phyloP scores from a whole-genome alignment of 1,139 yeast genomes.

The Meyerozyma elateridarum region DNA sequence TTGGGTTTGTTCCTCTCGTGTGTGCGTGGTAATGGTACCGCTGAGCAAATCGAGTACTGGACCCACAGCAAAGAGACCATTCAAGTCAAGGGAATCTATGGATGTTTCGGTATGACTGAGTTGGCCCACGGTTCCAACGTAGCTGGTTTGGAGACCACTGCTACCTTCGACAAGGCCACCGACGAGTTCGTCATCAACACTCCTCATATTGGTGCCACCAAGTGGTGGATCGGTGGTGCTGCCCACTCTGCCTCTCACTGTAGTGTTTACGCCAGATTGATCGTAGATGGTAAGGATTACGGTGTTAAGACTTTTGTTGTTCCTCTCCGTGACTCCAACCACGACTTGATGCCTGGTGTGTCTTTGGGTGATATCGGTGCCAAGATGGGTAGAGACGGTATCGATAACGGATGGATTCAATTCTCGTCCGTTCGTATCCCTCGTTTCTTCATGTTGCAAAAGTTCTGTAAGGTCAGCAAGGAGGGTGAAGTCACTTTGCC shows the following conservation, averaged over 20 bases:
- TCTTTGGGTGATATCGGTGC: conserved; percentile 45
- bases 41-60: conserved; percentile 33
- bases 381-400: conserved; percentile 48
- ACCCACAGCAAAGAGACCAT: conserved; percentile 34
- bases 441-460: conserved; percentile 44
- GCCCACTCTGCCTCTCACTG: conserved; percentile 48
- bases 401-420: conserved; percentile 50
- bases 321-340: conserved; percentile 43
- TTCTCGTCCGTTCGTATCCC: conserved; percentile 43
- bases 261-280: conserved; percentile 39
- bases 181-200: conserved; percentile 44
- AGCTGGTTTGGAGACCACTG: conserved; percentile 44
- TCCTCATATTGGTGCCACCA: conserved; percentile 47
- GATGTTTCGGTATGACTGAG: conserved; percentile 49
- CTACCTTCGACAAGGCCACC: conserved; percentile 35
- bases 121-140: conserved; percentile 48
- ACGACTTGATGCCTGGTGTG: conserved; percentile 41
- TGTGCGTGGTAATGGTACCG: conserved; percentile 28
- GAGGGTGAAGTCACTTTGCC: conserved; percentile 41
- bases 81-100: conserved; percentile 34
- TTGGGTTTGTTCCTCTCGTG: conserved; percentile 28
- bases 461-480: conserved; percentile 39
- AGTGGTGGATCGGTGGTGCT: conserved; percentile 53
- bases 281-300: conserved; percentile 41
- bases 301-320: conserved; percentile 48